phyloP scores from a whole-genome alignment of 2,329 filamentous ascomycete species.

The Claviceps sp. region DNA sequence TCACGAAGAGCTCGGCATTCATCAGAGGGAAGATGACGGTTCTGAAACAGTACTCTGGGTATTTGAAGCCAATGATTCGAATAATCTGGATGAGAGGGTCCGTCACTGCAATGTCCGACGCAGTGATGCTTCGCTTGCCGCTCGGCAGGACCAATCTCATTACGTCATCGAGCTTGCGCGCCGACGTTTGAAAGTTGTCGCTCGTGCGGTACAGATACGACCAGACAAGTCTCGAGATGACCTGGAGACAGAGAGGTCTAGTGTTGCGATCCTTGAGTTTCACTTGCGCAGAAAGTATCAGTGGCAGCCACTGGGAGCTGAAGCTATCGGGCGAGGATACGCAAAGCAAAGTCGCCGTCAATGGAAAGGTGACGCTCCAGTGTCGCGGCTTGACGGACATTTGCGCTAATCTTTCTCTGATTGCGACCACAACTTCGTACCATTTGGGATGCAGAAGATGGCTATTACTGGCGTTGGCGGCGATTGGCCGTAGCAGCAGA shows the following conservation, averaged over 20 bases:
- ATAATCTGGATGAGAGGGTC: conserved; percentile 91
- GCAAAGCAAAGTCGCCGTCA: conserved; percentile 78
- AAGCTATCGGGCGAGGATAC: conserved; percentile 78
- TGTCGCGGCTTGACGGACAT: conserved; percentile 87
- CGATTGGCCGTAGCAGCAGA: conserved; percentile 73
- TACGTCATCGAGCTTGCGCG: conserved; percentile 80
- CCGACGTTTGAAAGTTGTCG: conserved; percentile 53
- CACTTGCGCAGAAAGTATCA: conserved; percentile 63
- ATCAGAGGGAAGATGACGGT: conserved; percentile 90
- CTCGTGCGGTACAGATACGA: conserved; percentile 79
- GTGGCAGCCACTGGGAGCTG: conserved; percentile 70
- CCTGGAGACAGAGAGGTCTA: conserved; percentile 69
- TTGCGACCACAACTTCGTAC: conserved; percentile 68
- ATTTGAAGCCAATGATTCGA: conserved; percentile 83
- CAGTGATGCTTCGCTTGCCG: conserved; percentile 67
- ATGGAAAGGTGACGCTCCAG: conserved; percentile 77
- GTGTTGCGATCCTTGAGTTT: conserved; percentile 74
- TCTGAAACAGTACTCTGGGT: conserved; percentile 86
- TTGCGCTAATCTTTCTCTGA: conserved; percentile 66
- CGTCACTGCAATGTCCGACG: conserved; percentile 69
- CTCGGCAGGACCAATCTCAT: conserved; percentile 71
- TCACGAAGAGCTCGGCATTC: conserved; percentile 77
- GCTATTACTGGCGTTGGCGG: conserved; percentile 59
- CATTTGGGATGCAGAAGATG: conserved; percentile 74
- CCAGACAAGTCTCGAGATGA: conserved; percentile 84